Evolutionary conservation across 2,329 filamentous ascomycete genomes (phyloP), one percentile per base, ranked within the genome.

Genomic region (Hirsutella rhossiliensis): DNA sequence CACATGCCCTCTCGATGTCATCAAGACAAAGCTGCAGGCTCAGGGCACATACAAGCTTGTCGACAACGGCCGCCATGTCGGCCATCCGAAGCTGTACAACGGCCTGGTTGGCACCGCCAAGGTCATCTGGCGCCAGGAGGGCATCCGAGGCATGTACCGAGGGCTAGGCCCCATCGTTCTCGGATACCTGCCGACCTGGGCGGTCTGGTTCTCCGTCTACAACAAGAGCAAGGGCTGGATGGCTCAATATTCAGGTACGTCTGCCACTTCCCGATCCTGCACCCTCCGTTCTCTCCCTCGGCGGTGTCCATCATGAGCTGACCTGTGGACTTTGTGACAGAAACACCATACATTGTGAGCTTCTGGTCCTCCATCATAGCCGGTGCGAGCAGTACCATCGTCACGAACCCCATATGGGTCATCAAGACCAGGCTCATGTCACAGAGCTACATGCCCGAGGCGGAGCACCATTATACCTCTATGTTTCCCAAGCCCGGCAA

Each of bases 361-460:
- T 83, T 92, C 52, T 89, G 85, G 70, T 92, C 92, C 19, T 95
- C 92, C 11, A 78, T 98, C 48, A 76, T 88, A 45, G 92, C 90
- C 20, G 92, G 92, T 43, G 88, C 81, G 48, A 95, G 85, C 67
- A 96, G 89, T 52, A 98, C 92, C 4, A 75, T 97, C 50, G 84
- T 83, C 49, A 98, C 92, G 20, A 98, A 97, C 62, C 92, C 92
- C 1, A 98, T 98, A 48, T 98, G 92, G 92, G 92, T 98, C 32
- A 95, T 98, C 68, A 98, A 98, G 67, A 98, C 92, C 41, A 77
- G 92, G 52, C 76, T 98, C 54, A 97, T 97, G 92, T 95, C 92
- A 32, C 92, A 97, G 67, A 84, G 80, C 75, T 50, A 72, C 65
- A 52, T 48, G 69, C 62, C 59, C 64, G 49, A 58, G 62, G 69